phyloP scores from a whole-genome alignment of 805 yeast species.

The Torulaspora quercuum region DNA sequence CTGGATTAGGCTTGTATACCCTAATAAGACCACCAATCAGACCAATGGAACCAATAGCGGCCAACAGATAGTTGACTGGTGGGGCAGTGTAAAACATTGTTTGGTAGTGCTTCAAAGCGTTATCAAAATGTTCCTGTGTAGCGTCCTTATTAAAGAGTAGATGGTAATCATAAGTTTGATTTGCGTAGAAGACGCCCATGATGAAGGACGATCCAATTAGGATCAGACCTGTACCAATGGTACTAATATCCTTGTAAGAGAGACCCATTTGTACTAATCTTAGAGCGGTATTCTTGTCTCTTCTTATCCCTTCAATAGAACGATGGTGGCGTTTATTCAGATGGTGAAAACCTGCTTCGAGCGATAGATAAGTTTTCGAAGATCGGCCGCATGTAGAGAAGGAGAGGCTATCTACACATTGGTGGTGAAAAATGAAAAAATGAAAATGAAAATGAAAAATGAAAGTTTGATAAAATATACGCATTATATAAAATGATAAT shows the following conservation, averaged over 20 bases:
- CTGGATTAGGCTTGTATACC: constrained; percentile 82
- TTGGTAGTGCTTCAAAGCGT: constrained; percentile 69
- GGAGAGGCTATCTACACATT: too few species aligned
- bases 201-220: constrained; percentile 60
- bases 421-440: background rate
- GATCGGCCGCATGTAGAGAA: too few species aligned
- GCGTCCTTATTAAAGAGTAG: constrained; percentile 63
- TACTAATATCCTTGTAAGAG: constrained; percentile 31
- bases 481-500: constrained; percentile 1
- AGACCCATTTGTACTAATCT: constrained; percentile 7
- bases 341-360: background rate
- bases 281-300: background rate
- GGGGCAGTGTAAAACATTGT: constrained; percentile 65
- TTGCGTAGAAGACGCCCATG: constrained; percentile 73
- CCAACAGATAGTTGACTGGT: constrained; percentile 42
- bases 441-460: background rate
- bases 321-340: too few species aligned
- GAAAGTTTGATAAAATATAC: constrained; percentile 1
- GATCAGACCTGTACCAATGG: constrained; percentile 32
- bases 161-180: constrained; percentile 76
- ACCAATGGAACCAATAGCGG: constrained; percentile 66
- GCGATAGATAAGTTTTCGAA: too few species aligned
- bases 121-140: constrained; percentile 51
- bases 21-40: constrained; percentile 69
- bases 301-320: too few species aligned